Conservation (phyloP, 2,329 filamentous ascomycete genomes). For the Rutstroemia sydowiana region DNA sequence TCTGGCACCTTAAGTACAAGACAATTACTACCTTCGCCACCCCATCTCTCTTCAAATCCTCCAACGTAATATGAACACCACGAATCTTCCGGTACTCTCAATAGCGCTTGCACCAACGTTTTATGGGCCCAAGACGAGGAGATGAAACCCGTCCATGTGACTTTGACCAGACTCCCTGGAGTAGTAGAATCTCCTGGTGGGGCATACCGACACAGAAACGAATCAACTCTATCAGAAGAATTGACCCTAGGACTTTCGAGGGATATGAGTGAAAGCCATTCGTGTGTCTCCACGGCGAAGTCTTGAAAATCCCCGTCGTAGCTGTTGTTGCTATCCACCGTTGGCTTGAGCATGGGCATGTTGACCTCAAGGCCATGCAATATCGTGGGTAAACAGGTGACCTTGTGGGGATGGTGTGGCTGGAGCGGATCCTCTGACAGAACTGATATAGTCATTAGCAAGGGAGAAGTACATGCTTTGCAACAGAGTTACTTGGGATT, state of each 20-base stretch:
- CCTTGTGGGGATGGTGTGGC: slow-evolving; percentile 37
- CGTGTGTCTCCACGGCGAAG: slow-evolving; percentile 55
- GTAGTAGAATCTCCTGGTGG: slow-evolving; percentile 36
- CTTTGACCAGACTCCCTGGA: slow-evolving; percentile 35
- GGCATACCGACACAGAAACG: slow-evolving; percentile 61
- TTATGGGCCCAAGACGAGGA: slow-evolving; percentile 44
- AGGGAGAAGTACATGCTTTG: slow-evolving; percentile 3
- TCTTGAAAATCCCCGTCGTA: slow-evolving; percentile 52
- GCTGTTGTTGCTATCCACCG: slow-evolving; percentile 26
- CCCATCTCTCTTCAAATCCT: slow-evolving; percentile 41
- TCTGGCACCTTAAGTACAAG: slow-evolving; percentile 46
- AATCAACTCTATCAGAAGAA: slow-evolving; percentile 52
- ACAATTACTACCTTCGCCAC: slow-evolving; percentile 41
- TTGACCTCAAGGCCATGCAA: slow-evolving; percentile 27
- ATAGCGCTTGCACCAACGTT: slow-evolving; percentile 37
- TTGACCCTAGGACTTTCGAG: slow-evolving; percentile 58
- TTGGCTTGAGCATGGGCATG: slow-evolving; percentile 26
- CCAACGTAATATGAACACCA: slow-evolving; percentile 52
- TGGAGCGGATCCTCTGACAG: slow-evolving; percentile 43
- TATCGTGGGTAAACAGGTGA: slow-evolving; percentile 30
- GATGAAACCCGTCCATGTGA: slow-evolving; percentile 55
- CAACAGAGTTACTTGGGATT: slow-evolving; percentile 9
- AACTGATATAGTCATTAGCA: slow-evolving; percentile 29
- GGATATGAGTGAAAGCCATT: slow-evolving; percentile 66
- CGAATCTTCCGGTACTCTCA: slow-evolving; percentile 38